phyloP scores from a whole-genome alignment of 1,139 yeast species.

The Zygosaccharomyces pseudobailii region DNA sequence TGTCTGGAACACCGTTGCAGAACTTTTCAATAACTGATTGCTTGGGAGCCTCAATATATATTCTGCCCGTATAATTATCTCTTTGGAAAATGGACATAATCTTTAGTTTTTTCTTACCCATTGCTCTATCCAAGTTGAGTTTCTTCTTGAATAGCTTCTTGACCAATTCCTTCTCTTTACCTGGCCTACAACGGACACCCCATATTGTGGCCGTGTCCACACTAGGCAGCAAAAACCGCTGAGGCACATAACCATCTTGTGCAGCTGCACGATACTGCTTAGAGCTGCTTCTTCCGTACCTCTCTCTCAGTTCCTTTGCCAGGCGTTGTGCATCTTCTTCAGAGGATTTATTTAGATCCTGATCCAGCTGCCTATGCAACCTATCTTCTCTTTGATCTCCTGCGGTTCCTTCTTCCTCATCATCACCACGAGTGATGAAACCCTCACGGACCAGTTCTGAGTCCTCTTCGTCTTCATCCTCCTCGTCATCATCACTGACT shows the following conservation, averaged over 20 bases:
- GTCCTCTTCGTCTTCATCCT: constrained; percentile 88
- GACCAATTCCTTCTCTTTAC: constrained; percentile 88
- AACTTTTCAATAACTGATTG: constrained; percentile 91
- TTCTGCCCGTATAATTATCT: constrained; percentile 85
- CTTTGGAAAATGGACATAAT: constrained; percentile 93
- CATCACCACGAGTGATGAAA: constrained; percentile 59
- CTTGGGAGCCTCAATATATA: constrained; percentile 90
- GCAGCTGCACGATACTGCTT: constrained; percentile 80
- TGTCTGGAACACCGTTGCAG: constrained; percentile 81
- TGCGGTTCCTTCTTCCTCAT: constrained; percentile 50
- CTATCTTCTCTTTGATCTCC: constrained; percentile 49
- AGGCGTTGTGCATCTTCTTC: constrained; percentile 94
- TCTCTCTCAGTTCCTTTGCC: constrained; percentile 88
- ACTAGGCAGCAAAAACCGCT: constrained; percentile 86
- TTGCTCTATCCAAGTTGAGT: constrained; percentile 40
- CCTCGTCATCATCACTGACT: constrained; percentile 97
- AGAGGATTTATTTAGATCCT: constrained; percentile 80
- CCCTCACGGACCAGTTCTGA: constrained; percentile 84
- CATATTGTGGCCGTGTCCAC: constrained; percentile 95
- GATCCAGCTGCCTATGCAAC: constrained; percentile 86
- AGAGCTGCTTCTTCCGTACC: constrained; percentile 82
- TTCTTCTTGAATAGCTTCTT: constrained; percentile 79
- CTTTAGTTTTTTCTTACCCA: constrained; percentile 50
- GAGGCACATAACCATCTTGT: constrained; percentile 81
- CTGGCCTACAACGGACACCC: constrained; percentile 91